Evolutionary conservation across 352 stramenopile genomes (phyloP), one percentile per base, ranked within the genome.

Genomic region (Hyaloperonospora brassicae): DNA sequence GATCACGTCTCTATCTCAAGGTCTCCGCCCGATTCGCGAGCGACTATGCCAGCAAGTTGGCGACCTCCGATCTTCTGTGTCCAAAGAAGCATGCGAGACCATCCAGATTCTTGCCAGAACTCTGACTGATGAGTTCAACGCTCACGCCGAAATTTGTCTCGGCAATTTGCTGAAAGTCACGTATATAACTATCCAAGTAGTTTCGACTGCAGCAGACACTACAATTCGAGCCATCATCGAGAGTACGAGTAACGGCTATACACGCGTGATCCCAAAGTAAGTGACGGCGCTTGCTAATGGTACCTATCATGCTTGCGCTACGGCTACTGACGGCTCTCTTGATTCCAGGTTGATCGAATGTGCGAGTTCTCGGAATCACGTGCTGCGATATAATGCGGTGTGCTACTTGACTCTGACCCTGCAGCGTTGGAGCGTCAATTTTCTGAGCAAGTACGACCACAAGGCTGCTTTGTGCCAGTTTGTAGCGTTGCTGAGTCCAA

Each of bases 181-280:
- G n/a, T 89, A 84, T 46, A 79, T 93, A n/a, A 93, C 81, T 23
- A 93, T 93, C 17, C 76, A 87, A 54, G 74, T 93, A 25, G 84
- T 93, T 27, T 90, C 84, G 21, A 89, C 79, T 5, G 56, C 84
- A 38, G 82, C 84, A 3, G 76, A 92, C 47, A 63, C 73, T 13
- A 88, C 69, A 1, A 83, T 93, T 48, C 77, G 76, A 47, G 73
- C 62, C 2, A 79, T 93, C n/a, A 80, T 93, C 30, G 63, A 84
- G 44, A 89, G 79, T 60, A 89, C 80, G 0, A 78, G 64, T 43
- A 85, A 73, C 43, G 84, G 84, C 11, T 93, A 89, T 59, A 60
- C 61, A 31, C 74, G 79, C 14, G 61, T 89, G 24, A 82, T 90
- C 47, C 66, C 64, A 38, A 93, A 89, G 84, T 90, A 68, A 51